Evolutionary conservation across 2,329 filamentous ascomycete species (phyloP), one percentile per base, ranked within the genome.

Genomic region (Fusarium denticulatum): DNA sequence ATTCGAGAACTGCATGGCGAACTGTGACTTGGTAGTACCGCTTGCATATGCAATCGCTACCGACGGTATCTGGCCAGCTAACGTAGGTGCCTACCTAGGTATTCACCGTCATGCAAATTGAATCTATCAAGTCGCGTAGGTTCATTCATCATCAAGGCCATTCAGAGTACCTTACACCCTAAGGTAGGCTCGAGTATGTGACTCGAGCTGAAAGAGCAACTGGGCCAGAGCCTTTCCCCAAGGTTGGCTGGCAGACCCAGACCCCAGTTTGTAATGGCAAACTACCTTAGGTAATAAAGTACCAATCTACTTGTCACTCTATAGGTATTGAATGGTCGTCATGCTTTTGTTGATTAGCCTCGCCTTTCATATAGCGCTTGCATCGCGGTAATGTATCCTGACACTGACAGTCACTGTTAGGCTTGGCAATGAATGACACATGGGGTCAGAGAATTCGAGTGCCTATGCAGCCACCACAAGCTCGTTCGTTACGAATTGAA

Each of bases 351-450:
- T 52, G 26, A 34, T 24, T 20, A 24, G 30, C 22, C 24, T 53
- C 11, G 24, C n/a, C 37, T 47, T 40, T 30, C 26, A 39, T 58
- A 24, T n/a, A 40, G n/a, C 42, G 30, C 42, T n/a, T 28, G 20
- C 26, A 60, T 47, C 15, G 46, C 18, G 10, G n/a, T 24, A 14
- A 37, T 30, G 26, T 28, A 34, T 61, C 16, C 36, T 36, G 30
- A 30, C 62, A 52, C 59, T 55, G 63, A 47, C 11, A 66, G 28
- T 37, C 63, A 64, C 57, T 40, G 57, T 32, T 32, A 28, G 30
- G 24, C 50, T 46, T 20, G 14, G 28, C 5, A 37, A 47, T 39
- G 26, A 32, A 40, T 32, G n/a, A 37, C n/a, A 60, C 20, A 55
- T 28, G 24, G 32, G 20, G 34, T n/a, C 50, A 28, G 24, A 28